Base-by-base conservation (phyloP, 441 rosid genomes). In the Breynia disticha region DNA sequence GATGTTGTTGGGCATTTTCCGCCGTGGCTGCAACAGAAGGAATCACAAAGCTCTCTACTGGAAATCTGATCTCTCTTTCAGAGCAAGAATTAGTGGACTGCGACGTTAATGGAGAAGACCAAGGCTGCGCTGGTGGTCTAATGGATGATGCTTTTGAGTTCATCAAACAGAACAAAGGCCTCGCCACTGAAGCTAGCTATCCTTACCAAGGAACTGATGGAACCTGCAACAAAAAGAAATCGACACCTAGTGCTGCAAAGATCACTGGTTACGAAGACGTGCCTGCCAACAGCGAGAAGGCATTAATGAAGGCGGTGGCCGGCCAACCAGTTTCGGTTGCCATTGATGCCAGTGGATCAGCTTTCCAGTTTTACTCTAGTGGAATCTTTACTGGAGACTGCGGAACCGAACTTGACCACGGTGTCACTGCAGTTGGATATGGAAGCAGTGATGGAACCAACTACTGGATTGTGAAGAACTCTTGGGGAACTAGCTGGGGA, bases 1-100 rank as follows among this genome's bases (percentile, higher is more conserved):
- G 95, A 17, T 79, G 86, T 52, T 89, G 97, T 38, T 86, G 93
- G 93, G 93, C 95, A 15, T 86, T 86, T 66, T 89, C 97, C 6
- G 74, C 86, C 0, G 77, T 84, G 45, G 94, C 70, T n/a, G 90
- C 94, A 4, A 79, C 80, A 0, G 95, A 89, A 67, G 94, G 95
- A 5, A 77, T 89, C 57, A 79, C 81, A 59, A 77, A 74, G 48
- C 71, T 84, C 38, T 76, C 57, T 56, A 79, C 87, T 13, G 75
- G 74, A 48, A 68, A 75, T 38, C 70, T 89, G 28, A 59, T 75
- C 1, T 70, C 88, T 3, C 61, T 84, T 15, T 82, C 95, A 1
- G 94, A 79, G 62, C 95, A 86, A 72, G 84, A 78, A 52, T 53
- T 89, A 35, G 67, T 89, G 16, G 94, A 86, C 50, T 90, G 97